Conservation (phyloP, 768 basidiomycete species). For the Lanmaoa pseudosensibilis region DNA sequence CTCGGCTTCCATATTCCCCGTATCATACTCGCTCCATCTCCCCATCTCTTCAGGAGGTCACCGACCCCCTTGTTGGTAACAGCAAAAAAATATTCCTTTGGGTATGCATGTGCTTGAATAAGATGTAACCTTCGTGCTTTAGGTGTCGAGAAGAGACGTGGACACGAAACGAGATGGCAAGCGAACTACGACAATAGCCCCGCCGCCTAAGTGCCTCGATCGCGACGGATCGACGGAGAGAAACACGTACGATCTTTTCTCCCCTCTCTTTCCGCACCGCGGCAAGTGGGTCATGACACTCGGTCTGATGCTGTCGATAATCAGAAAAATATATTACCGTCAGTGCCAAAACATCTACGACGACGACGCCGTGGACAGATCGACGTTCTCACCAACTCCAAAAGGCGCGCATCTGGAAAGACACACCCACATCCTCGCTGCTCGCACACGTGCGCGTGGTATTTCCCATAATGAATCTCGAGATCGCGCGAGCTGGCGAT, state of each 20-base stretch:
- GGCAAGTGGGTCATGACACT: constrained; percentile 87
- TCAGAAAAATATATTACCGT: not conserved
- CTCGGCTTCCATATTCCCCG: constrained; percentile 69
- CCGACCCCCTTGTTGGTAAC: constrained; percentile 91
- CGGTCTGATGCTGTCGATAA: constrained; percentile 66
- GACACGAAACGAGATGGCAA: constrained; percentile 66
- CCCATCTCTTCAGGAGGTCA: constrained; percentile 75
- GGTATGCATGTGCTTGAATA: constrained; percentile 78
- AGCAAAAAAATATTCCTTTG: constrained; percentile 88
- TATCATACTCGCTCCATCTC: constrained; percentile 79
- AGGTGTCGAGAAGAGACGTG: constrained; percentile 64
- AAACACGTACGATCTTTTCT: constrained; percentile 69
- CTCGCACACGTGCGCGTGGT: constrained; percentile 83
- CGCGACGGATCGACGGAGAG: constrained; percentile 14
- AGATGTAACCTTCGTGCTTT: constrained; percentile 79
- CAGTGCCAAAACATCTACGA: not conserved
- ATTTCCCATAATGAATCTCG: constrained; percentile 80
- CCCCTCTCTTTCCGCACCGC: constrained; percentile 73
- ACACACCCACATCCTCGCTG: constrained; percentile 69
- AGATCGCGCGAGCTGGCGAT: constrained; percentile 67
- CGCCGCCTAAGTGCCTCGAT: constrained; percentile 1
- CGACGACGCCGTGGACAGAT: constrained; percentile 4
- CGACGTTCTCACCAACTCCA: constrained; percentile 67
- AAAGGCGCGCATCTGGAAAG: constrained; percentile 77
- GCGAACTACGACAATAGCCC: constrained; percentile 57